These are phyloP conservation scores for Aspergillus heteromorphus DNA, from an alignment of 495 filamentous ascomycete genomes.

Conservation along the genomic window DNA sequence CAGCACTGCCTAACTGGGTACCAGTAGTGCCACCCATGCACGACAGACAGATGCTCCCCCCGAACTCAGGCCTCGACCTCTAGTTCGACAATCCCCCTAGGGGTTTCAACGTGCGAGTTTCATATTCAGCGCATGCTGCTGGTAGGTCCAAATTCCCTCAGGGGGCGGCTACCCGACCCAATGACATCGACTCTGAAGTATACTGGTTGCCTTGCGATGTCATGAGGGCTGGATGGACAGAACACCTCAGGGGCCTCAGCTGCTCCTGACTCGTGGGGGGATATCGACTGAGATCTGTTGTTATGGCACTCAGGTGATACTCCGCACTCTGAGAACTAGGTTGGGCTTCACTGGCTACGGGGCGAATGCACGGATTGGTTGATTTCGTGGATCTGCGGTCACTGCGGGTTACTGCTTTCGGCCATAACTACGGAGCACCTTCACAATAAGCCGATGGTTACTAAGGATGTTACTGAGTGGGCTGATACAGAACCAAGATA, in stretches of 20 bases:
- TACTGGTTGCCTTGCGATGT: neutral
- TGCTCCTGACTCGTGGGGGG: neutral
- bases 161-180: neutral
- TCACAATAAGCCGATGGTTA: neutral
- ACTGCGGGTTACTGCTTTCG: neutral
- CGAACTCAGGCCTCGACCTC: neutral
- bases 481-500: neutral
- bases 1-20: neutral
- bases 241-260: neutral
- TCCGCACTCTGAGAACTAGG: neutral
- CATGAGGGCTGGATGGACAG: neutral
- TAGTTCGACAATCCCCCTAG: neutral
- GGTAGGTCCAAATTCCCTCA: neutral
- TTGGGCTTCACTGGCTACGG: neutral
- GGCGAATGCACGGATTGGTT: neutral
- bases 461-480: neutral
- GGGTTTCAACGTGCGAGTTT: neutral
- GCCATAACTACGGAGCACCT: neutral
- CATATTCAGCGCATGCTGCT: neutral
- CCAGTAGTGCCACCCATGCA: neutral
- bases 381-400: neutral
- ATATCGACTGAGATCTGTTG: neutral
- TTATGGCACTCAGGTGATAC: neutral
- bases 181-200: neutral
- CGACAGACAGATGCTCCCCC: neutral